Conservation (phyloP, 192 early-diverging fungal genomes). For the Coemansia sp. region DNA sequence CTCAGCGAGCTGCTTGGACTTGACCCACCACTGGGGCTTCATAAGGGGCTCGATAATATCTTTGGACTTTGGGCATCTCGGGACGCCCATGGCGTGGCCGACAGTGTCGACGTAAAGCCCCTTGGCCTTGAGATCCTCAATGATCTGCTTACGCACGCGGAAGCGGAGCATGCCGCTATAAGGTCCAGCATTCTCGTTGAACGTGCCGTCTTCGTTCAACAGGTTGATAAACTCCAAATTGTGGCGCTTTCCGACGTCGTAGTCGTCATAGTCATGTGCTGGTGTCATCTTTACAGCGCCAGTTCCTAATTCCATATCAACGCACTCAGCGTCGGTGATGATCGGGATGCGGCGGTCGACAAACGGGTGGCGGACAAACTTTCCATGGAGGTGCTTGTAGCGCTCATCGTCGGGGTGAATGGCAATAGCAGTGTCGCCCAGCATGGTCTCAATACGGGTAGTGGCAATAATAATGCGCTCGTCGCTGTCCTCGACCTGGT, state of each 20-base stretch:
- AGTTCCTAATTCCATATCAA: slow-evolving; percentile 94
- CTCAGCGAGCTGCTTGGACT: slow-evolving; percentile 84
- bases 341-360: slow-evolving; percentile 88
- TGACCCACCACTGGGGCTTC: slow-evolving; percentile 99
- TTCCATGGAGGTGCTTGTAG: slow-evolving; percentile 95
- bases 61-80: slow-evolving; percentile 84
- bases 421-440: slow-evolving; percentile 96
- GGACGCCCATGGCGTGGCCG: slow-evolving; percentile 94
- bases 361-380: slow-evolving; percentile 94
- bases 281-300: slow-evolving; percentile 99
- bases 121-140: slow-evolving; percentile 85
- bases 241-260: slow-evolving; percentile 93
- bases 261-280: slow-evolving; percentile 98
- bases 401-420: slow-evolving; percentile 92
- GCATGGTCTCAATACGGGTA: slow-evolving; percentile 99
- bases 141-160: slow-evolving; percentile 86
- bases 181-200: slow-evolving; percentile 88
- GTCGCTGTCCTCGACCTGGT: slow-evolving; percentile 81
- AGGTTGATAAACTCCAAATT: slow-evolving; percentile 96
- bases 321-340: slow-evolving; percentile 80
- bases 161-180: slow-evolving; percentile 92
- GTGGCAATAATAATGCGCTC: slow-evolving; percentile 96
- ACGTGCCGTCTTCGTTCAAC: slow-evolving; percentile 94
- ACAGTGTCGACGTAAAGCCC: slow-evolving; percentile 85
- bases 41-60: slow-evolving; percentile 97